phyloP scores from a whole-genome alignment of 306 rosid genomes.

The Vigna nakashimae region DNA sequence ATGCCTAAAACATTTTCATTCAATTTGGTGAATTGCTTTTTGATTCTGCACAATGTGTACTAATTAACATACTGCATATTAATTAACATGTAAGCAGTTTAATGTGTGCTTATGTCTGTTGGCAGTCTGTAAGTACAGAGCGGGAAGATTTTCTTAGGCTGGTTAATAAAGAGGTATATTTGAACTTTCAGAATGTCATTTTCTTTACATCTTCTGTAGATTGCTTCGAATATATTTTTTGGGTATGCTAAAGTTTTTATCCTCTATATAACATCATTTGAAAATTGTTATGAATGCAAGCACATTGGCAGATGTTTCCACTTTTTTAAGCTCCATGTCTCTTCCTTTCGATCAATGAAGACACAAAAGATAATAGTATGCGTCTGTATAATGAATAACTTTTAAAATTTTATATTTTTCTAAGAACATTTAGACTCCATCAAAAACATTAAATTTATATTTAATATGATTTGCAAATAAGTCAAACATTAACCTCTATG shows the following conservation, averaged over 20 bases:
- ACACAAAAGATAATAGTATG: not conserved
- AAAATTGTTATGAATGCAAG: not conserved
- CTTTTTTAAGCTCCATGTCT: not conserved
- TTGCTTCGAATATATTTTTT: not conserved
- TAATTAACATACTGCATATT: not conserved
- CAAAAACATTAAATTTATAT: not conserved
- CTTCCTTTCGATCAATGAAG: not conserved
- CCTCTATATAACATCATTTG: not conserved
- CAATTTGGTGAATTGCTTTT: conserved; percentile 22
- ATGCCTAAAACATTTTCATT: conserved; percentile 34
- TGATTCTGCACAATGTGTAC: not conserved
- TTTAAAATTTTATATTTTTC: not conserved
- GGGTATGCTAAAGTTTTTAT: conserved; percentile 18
- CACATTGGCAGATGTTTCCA: not conserved
- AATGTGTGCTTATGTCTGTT: conserved; percentile 29
- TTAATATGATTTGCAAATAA: not conserved
- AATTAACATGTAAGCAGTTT: not conserved
- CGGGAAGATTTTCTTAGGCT: conserved; percentile 94
- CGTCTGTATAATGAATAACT: not conserved
- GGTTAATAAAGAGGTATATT: conserved; percentile 89
- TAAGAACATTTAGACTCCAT: conserved; percentile 6
- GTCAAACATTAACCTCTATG: not conserved
- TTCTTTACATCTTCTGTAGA: conserved; percentile 29
- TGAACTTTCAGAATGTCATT: conserved; percentile 26
- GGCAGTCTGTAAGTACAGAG: conserved; percentile 93